Evolutionary conservation across 768 basidiomycete genomes (phyloP).

Genomic region (Agaricus subrufescens): DNA sequence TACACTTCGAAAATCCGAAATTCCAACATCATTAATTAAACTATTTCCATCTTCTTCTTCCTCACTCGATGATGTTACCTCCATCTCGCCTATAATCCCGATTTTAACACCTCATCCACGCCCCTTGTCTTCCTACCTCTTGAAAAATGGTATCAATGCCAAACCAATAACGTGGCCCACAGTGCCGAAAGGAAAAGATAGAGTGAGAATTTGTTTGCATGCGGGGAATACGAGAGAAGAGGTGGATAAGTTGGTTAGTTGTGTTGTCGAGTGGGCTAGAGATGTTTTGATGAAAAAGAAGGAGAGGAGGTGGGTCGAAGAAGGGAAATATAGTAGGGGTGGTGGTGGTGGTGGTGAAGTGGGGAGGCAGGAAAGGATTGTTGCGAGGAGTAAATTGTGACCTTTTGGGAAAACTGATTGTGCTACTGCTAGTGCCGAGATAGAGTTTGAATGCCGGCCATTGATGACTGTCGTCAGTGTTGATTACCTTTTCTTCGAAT

Average conservation of each 20-base stretch:
- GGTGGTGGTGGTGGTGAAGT: not conserved
- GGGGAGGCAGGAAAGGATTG: not conserved
- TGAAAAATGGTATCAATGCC: constrained; percentile 51
- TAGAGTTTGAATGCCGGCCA: too few relatives aligned
- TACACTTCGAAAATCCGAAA: constrained; percentile 21
- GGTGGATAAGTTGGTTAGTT: constrained; percentile 51
- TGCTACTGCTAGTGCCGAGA: not conserved
- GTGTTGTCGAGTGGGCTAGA: constrained; percentile 45
- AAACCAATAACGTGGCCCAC: constrained; percentile 85
- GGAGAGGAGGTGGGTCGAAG: constrained; percentile 2
- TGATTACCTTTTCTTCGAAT: too few relatives aligned
- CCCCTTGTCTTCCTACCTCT: constrained; percentile 66
- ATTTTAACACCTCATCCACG: constrained; percentile 75
- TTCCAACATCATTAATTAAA: constrained; percentile 31
- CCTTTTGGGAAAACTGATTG: not conserved
- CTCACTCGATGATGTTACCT: constrained; percentile 17
- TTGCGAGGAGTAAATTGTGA: constrained; percentile 2
- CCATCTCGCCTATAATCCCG: constrained; percentile 73
- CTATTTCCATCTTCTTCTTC: constrained; percentile 22
- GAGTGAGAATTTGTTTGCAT: constrained; percentile 87
- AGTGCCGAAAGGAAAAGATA: constrained; percentile 80
- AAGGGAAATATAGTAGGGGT: not conserved
- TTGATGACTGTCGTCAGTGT: too few relatives aligned
- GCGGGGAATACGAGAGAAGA: constrained; percentile 67
- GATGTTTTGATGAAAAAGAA: constrained; percentile 24